Base-by-base conservation (phyloP, 176 grass and related monocot genomes). In the Rhipidocladum racemiflorum region DNA sequence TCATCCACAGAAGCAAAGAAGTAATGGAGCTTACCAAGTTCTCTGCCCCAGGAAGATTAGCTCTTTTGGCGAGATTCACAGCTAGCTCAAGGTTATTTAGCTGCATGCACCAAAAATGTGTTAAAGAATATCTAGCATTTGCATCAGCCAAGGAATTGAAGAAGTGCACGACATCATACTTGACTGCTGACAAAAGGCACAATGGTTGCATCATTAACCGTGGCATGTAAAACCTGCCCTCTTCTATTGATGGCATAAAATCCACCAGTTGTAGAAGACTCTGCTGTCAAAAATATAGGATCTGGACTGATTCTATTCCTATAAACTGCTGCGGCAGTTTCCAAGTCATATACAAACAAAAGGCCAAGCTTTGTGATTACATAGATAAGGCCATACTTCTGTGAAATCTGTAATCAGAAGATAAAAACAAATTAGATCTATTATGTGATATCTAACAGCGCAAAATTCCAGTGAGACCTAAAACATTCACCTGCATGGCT, bases 41-140 rank as follows among this genome's bases (percentile, higher is more conserved):
- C 77, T 99, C 96, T 40, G 96, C 96, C 20, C 96, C 96, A 34
- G 96, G 96, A 81, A 99, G 96, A 80, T 99, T 99, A 78, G 90
- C 96, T 90, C 96, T 90, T 87, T 99, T 99, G 14, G 96, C 96
- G 30, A 99, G 92, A 94, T 99, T 99, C 16, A 99, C 92, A 88
- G 96, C 96, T 15, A 99, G 82, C 91, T 99, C 96, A 63, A 99
- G 85, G 85, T 99, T 99, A 81, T 95, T 99, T 72, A 99, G 46
- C 96, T 99, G 84, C 18, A 86, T 80, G n/a, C 12, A 81, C 9
- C 3, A 29, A 45, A 45, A 60, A 48, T 72, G 38, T 78, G 46
- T 70, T 65, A 79, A 78, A 76, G 9, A n/a, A 81, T 61, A 40
- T 72, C 69, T 75, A 70, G 11, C 29, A 61, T 34, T 50, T 10